Base-by-base conservation (phyloP, 2,329 filamentous ascomycete genomes). In the Geosmithia flava region DNA sequence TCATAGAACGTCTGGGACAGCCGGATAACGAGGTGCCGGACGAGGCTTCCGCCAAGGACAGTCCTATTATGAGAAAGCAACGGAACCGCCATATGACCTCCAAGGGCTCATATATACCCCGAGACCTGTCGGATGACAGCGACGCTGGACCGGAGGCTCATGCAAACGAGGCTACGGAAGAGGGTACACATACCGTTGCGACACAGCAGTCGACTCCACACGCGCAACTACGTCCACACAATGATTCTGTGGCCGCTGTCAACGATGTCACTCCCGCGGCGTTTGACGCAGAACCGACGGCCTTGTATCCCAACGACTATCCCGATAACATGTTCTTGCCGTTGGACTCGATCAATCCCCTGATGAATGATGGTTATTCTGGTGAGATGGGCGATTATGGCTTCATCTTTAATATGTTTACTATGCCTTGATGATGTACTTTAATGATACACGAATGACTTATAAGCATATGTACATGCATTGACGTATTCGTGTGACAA, bases 41-140 rank as follows among this genome's bases (percentile, higher is more conserved):
- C 23, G 20, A 20, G 43, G n/a, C 45, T 30, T 20, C 37, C 15
- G 29, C 37, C 13, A 19, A 46, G 10, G n/a, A 29, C 19, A 45
- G 48, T 19, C 33, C 46, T 6, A 42, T 19, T 6, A 42, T 19
- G 41, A 42, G 20, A 37, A 5, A 37, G 33, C 33, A 37, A 11
- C 11, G 15, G 33, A 48, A 50, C 41, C 49, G 50, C 20, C 51
- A 49, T 37, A 44, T 47, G 11, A n/a, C 45, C 13, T 44, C 51
- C 30, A 51, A 49, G 13, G 29, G 46, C 17, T 41, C 43, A 7
- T 46, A 48, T 42, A 20, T 51, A 11, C 37, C 27, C n/a, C 39
- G 46, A 15, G 29, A 49, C 13, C 50, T 51, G 17, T 47, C 47
- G 17, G 39, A 42, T 2, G 41, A 51, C 10, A 41, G 45, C 16